These are phyloP conservation scores for Tetracladium setigerum DNA, from an alignment of 495 filamentous ascomycete genomes.

Conservation along the genomic window DNA sequence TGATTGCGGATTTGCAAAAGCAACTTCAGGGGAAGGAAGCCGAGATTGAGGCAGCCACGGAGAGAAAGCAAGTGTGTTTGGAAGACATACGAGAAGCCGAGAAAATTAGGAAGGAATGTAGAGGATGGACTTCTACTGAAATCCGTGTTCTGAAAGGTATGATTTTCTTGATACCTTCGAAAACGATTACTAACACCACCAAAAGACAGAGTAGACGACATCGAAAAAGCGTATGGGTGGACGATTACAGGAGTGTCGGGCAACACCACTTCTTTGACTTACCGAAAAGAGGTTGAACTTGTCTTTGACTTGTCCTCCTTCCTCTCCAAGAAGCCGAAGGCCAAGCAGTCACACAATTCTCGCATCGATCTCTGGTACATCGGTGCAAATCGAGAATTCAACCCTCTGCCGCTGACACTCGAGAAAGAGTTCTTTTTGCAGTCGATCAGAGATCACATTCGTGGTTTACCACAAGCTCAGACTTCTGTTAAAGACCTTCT, in stretches of 20 bases:
- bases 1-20: slow-evolving; percentile 55
- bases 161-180: slow-evolving; percentile 12
- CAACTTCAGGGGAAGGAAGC: slow-evolving; percentile 57
- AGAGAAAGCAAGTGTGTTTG: slow-evolving; percentile 58
- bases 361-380: slow-evolving; percentile 48
- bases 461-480: slow-evolving; percentile 40
- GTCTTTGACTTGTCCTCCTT: slow-evolving; percentile 65
- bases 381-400: slow-evolving; percentile 37
- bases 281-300: slow-evolving; percentile 67
- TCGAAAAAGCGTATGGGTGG: slow-evolving; percentile 76
- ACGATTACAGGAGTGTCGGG: slow-evolving; percentile 56
- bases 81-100: slow-evolving; percentile 79
- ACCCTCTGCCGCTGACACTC: slow-evolving; percentile 35
- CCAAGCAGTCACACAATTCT: slow-evolving; percentile 21
- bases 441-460: slow-evolving; percentile 50
- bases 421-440: slow-evolving; percentile 68
- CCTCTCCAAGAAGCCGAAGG: slow-evolving; percentile 19
- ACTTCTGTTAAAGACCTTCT: slow-evolving; percentile 49
- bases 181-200: slow-evolving; percentile 21
- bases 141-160: slow-evolving; percentile 66
- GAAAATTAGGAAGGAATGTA: slow-evolving; percentile 73
- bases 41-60: slow-evolving; percentile 47
- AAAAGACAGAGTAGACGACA: slow-evolving; percentile 50
- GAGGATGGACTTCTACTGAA: slow-evolving; percentile 80
- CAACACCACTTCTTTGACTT: slow-evolving; percentile 66